Percentiles rank a stretch among this genome's conserved stretches.
These are phyloP conservation scores for Amauroascus verrucosus DNA, from an alignment of 2,329 filamentous ascomycete species.

Conservation along the genomic window DNA sequence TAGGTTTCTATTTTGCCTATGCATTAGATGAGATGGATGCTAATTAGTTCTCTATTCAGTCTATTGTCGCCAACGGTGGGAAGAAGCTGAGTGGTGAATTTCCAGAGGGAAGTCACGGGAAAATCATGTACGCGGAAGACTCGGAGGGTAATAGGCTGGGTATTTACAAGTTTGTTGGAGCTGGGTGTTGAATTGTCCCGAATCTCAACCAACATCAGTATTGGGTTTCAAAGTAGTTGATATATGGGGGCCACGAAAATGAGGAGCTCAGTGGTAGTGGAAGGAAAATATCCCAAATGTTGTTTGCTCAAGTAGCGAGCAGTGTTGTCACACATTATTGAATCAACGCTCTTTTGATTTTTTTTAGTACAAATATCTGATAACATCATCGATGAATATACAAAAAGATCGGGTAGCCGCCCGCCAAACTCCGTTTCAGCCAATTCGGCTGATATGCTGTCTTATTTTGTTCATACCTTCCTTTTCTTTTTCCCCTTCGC, in stretches of 20 bases:
- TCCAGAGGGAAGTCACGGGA: conserved; percentile 17
- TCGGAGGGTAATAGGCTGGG: conserved; percentile 21
- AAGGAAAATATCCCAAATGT: neutral
- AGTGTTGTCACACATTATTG: neutral
- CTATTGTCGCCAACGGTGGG: conserved; percentile 17
- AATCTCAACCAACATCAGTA: no score
- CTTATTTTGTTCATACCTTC: neutral
- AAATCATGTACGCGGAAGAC: conserved; percentile 19
- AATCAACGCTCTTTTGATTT: neutral
- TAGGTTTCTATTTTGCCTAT: neutral
- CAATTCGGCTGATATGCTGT: neutral
- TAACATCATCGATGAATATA: neutral
- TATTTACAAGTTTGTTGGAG: conserved; percentile 12
- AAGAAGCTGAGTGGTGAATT: conserved; percentile 15
- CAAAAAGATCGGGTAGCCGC: neutral
- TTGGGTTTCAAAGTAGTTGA: no score
- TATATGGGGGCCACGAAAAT: no score
- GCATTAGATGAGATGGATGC: no score
- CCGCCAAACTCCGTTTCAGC: neutral
- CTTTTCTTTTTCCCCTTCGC: neutral
- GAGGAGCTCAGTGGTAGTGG: no score
- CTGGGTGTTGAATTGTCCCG: neutral
- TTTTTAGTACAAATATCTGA: neutral
- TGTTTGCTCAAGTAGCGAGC: neutral
- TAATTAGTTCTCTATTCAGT: conserved; percentile 3